Evolutionary conservation across 768 basidiomycete species (phyloP), one percentile per base, ranked within the genome.

Genomic region (Phlebiopsis flavidoalba): DNA sequence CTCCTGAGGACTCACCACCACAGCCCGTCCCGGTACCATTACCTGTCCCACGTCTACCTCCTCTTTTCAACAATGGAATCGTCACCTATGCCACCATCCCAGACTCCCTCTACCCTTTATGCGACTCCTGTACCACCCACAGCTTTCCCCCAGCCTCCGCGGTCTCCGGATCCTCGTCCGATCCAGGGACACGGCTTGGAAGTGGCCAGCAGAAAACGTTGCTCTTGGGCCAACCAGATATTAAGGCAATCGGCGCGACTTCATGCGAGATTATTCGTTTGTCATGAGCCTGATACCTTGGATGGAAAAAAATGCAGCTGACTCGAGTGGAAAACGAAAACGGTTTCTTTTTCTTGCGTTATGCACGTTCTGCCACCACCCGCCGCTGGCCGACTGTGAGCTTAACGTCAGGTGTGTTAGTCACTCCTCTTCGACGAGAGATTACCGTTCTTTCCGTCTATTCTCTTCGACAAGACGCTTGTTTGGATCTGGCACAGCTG

Each of bases 221-320:
- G 43, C 73, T 76, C 35, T 75, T 95, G 76, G 78, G 76, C 8
- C 86, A 93, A 66, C 74, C 75, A 51, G 94, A 96, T 74, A 88
- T 93, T 14, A 82, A 88, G 57, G 82, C 85, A 65, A 83, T 86
- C 6, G 85, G 86, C 0, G 82, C 0, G 82, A 84, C 57, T 93
- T 98, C 67, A 81, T 92, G 10, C 83, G 94, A 49, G 95, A 97
- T 72, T n/a, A n/a, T 89, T 98, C 65, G 79, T 93, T n/a, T 3
- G 86, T 88, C 11, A 93, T 91, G 85, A 95, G 91, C 69, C 73
- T 98, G 49, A 72, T 98, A 2, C 95, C 95, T 0, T 98, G 92
- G 92, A 95, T 98, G 93, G 96, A 98, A 75, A 98, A 75, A 92
- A 88, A 68, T 88, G 87, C 71, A 90, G n/a, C n/a, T 95, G 5